Base-by-base conservation (phyloP, 768 basidiomycete genomes). In the Suillus discolor region DNA sequence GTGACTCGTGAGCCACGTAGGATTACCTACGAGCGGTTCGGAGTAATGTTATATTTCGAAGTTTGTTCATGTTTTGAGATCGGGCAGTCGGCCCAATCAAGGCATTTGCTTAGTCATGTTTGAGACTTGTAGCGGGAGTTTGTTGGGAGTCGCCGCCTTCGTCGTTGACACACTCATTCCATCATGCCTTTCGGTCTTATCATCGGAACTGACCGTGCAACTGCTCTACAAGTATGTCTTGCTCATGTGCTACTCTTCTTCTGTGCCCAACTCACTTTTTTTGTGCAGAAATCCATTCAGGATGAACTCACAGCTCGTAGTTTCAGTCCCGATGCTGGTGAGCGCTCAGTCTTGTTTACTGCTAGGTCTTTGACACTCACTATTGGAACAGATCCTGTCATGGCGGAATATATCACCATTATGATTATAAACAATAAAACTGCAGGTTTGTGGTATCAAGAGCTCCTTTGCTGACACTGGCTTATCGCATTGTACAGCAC, bases 351-450 rank as follows among this genome's bases (percentile, higher is more conserved):
- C 61, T 49, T 62, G 23, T 54, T 54, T 47, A 42, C 54, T 49
- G 25, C 20, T n/a, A 69, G 23, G 42, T 55, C 55, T 64, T 62
- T 16, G 70, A 57, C 53, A 60, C 65, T 75, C 34, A 72, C 55
- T 31, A 7, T 4, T 13, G 62, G 57, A 65, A 6, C 70, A 93
- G 93, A 96, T 77, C 87, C 88, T 16, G 92, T 94, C 70, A 94
- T 96, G 93, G 93, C 94, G 3, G 94, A 96, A 77, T 96, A 94
- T 72, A 94, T 96, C 65, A 94, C 92, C 23, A 96, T 96, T 66
- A 95, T 96, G 94, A 86, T 96, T 57, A 94, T 95, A 69, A 96
- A 96, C 74, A 92, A 92, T 78, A 96, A 96, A 82, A 89, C 90
- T 65, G 77, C 87, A 68, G 85, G 92, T 90, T 70, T 41, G 88